These are phyloP conservation scores for Trypanosoma brucei DNA, from an alignment of 208 protist species.

Conservation along the genomic window DNA sequence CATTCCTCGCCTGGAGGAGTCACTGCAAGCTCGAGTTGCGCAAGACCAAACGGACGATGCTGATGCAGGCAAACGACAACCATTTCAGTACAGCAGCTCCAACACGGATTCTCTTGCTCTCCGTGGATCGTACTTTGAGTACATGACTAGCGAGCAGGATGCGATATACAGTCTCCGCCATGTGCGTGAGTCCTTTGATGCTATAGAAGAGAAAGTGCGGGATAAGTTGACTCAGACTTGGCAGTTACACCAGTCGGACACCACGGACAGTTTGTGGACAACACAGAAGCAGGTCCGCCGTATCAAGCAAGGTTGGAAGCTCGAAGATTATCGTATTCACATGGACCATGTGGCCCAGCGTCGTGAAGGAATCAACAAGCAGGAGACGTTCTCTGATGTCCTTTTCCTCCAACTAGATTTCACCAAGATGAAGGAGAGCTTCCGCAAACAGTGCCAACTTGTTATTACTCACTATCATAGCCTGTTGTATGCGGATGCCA, in stretches of 20 bases:
- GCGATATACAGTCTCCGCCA: constrained; percentile 88
- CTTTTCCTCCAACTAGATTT: constrained; percentile 96
- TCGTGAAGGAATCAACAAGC: constrained; percentile 92
- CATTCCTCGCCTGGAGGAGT: constrained; percentile 88
- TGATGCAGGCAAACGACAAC: constrained; percentile 33
- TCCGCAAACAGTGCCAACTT: constrained; percentile 92
- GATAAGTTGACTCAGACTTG: constrained; percentile 94
- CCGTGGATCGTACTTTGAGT: constrained; percentile 91
- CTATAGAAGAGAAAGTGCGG: constrained; percentile 88
- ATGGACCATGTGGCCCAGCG: constrained; percentile 94
- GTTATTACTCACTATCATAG: constrained; percentile 95
- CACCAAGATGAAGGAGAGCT: constrained; percentile 94
- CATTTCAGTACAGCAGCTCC: constrained; percentile 59
- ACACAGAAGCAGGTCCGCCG: constrained; percentile 90
- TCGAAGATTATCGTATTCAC: constrained; percentile 93
- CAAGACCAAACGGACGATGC: constrained; percentile 54
- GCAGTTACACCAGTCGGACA: constrained; percentile 94
- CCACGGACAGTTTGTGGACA: constrained; percentile 93
- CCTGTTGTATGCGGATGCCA: constrained; percentile 92
- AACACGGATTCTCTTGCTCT: constrained; percentile 46
- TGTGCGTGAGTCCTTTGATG: constrained; percentile 89
- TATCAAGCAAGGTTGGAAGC: constrained; percentile 89
- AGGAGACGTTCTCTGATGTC: constrained; percentile 93
- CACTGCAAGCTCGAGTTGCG: constrained; percentile 45
- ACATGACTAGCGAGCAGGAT: constrained; percentile 93